Evolutionary conservation across 2,329 filamentous ascomycete species (phyloP).

Genomic region (Dactylonectria macrodidyma): DNA sequence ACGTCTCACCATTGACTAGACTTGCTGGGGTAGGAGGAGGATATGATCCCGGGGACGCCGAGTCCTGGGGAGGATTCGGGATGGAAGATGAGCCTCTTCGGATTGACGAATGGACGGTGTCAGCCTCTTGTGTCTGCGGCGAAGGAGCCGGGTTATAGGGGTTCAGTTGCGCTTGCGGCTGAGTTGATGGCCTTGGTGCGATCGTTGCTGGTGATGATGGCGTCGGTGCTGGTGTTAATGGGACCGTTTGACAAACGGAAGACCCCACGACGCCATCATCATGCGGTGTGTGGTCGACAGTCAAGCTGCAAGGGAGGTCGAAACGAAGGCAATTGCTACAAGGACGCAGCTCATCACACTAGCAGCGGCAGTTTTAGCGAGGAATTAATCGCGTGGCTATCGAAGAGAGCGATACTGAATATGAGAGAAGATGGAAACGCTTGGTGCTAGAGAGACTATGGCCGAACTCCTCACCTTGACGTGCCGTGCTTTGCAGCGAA

Average conservation of each 20-base stretch:
- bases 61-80: background rate
- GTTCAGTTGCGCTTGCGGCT: background rate
- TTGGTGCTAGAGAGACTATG: no score
- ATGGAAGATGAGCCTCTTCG: background rate
- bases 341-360: constrained; percentile 38
- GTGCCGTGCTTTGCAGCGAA: constrained; percentile 35
- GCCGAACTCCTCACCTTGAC: constrained; percentile 32
- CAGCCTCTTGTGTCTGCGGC: background rate
- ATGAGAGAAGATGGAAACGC: background rate
- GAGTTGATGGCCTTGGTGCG: background rate
- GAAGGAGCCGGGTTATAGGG: background rate
- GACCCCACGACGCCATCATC: background rate
- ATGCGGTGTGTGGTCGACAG: background rate
- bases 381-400: background rate
- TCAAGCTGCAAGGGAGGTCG: constrained; percentile 33
- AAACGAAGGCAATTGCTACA: constrained; percentile 37
- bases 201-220: background rate
- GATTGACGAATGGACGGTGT: background rate
- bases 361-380: constrained; percentile 5
- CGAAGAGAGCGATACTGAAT: background rate
- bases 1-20: background rate
- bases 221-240: background rate
- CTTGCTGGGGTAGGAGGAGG: constrained; percentile 2
- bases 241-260: background rate
- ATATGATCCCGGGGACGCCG: background rate